Evolutionary conservation across 352 stramenopile genomes (phyloP).

Genomic region (Pythium grandisporangium): DNA sequence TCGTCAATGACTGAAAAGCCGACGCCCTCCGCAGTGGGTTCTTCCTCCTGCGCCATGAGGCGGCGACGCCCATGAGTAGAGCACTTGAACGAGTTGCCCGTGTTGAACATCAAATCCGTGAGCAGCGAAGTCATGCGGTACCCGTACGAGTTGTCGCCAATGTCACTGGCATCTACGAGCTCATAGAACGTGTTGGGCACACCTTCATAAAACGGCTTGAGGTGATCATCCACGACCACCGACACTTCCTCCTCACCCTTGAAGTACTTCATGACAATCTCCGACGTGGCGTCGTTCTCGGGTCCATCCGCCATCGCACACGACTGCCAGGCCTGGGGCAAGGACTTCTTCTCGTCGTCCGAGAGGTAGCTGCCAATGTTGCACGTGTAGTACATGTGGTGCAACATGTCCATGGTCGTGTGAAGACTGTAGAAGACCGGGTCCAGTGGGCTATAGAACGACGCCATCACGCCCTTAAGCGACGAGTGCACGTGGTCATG

Average conservation of each 20-base stretch:
- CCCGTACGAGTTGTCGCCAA: constrained; percentile 1
- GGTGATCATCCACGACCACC: constrained; percentile 4
- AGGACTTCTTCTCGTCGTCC: not conserved
- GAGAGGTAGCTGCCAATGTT: constrained; percentile 1
- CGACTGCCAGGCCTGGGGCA: constrained; percentile 6
- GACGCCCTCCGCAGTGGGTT: not conserved
- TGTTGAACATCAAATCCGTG: constrained; percentile 5
- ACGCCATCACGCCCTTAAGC: constrained; percentile 4
- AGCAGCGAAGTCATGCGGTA: constrained; percentile 5
- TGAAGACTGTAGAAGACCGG: constrained; percentile 6
- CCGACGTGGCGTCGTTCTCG: not conserved
- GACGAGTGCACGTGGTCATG: constrained; percentile 6
- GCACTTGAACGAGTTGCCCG: constrained; percentile 1
- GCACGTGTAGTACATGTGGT: constrained; percentile 7
- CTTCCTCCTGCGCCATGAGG: not conserved
- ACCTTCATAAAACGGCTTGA: constrained; percentile 4
- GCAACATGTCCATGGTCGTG: constrained; percentile 7
- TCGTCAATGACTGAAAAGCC: not conserved
- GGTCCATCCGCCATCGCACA: not conserved
- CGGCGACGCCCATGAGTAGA: not conserved
- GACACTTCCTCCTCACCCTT: constrained; percentile 1
- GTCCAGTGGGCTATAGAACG: constrained; percentile 4
- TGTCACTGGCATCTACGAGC: constrained; percentile 4
- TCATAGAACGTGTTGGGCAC: constrained; percentile 5
- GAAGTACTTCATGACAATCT: constrained; percentile 7